These are phyloP conservation scores for Cystobasidium onofrii DNA, from an alignment of 768 basidiomycete genomes.

Conservation along the genomic window DNA sequence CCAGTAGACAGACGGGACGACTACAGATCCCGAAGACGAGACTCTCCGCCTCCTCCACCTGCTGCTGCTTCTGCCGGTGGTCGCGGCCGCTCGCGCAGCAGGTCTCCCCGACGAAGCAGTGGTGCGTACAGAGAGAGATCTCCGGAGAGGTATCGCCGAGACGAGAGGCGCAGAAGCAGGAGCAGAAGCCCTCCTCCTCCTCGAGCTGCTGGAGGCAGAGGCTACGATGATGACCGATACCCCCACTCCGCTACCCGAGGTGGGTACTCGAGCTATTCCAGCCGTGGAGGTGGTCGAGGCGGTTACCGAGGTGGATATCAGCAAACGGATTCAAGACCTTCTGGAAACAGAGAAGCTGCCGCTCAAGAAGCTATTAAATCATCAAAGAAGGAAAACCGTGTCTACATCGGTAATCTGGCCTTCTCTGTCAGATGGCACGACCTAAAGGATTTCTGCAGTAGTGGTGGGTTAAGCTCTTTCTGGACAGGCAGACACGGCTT, in stretches of 20 bases:
- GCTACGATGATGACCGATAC: constrained; percentile 4
- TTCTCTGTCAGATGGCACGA: constrained; percentile 99
- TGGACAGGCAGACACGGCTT: not conserved
- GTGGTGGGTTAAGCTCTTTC: constrained; percentile 7
- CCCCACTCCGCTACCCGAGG: constrained; percentile 43
- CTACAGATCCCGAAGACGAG: not conserved
- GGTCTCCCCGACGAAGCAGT: not conserved
- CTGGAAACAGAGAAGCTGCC: constrained; percentile 57
- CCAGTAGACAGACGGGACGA: constrained; percentile 23
- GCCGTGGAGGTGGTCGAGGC: constrained; percentile 56
- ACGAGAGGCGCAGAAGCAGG: constrained; percentile 49
- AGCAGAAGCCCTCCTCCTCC: constrained; percentile 34
- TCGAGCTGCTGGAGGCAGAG: constrained; percentile 4
- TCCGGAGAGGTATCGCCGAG: constrained; percentile 45
- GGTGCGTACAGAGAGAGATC: constrained; percentile 38
- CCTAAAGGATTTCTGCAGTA: constrained; percentile 74
- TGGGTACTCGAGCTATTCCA: constrained; percentile 45
- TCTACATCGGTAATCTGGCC: constrained; percentile 97
- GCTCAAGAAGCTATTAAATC: constrained; percentile 90
- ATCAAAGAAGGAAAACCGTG: constrained; percentile 95
- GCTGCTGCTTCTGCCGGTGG: not conserved
- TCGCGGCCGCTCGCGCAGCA: constrained; percentile 13
- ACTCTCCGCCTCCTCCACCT: not conserved
- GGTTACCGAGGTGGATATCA: constrained; percentile 50
- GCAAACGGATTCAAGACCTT: not conserved